phyloP scores from a whole-genome alignment of 306 rosid species.

The Lathyrus sativus region DNA sequence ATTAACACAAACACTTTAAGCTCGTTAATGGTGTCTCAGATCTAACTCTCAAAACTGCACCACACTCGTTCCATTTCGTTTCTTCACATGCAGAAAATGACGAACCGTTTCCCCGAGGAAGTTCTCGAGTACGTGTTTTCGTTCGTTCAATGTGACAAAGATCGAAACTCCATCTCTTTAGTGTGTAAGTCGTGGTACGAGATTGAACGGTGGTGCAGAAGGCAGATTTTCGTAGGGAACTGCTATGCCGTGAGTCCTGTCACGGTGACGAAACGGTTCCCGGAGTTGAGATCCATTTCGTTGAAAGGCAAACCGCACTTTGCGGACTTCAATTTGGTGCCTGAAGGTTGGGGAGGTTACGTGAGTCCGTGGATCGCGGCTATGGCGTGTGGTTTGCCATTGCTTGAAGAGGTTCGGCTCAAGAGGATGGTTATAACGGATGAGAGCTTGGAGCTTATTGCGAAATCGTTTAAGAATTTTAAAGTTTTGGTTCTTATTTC shows the following conservation, averaged over 20 bases:
- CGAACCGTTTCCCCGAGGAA: slow-evolving; percentile 75
- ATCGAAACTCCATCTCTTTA: slow-evolving; percentile 78
- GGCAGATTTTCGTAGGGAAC: slow-evolving; percentile 77
- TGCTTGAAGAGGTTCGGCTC: slow-evolving; percentile 88
- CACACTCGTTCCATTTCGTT: slow-evolving; percentile 19
- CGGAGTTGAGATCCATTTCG: slow-evolving; percentile 80
- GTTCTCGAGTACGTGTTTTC: slow-evolving; percentile 89
- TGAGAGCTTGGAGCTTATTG: slow-evolving; percentile 73
- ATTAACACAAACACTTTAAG: slow-evolving; percentile 25
- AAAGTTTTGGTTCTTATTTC: slow-evolving; percentile 77
- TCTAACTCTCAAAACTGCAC: slow-evolving; percentile 49
- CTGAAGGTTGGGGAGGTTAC: slow-evolving; percentile 92
- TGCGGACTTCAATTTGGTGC: slow-evolving; percentile 90
- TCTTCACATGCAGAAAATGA: slow-evolving; percentile 57
- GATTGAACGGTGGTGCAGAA: slow-evolving; percentile 90
- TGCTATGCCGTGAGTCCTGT: slow-evolving; percentile 83
- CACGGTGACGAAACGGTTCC: slow-evolving; percentile 70
- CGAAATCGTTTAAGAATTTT: slow-evolving; percentile 78
- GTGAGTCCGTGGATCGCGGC: slow-evolving; percentile 77
- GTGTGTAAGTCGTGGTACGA: slow-evolving; percentile 93
- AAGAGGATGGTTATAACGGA: slow-evolving; percentile 92
- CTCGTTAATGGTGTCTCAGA: slow-evolving; percentile 69
- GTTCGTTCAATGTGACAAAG: slow-evolving; percentile 62
- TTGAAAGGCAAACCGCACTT: slow-evolving; percentile 95
- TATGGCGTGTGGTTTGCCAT: slow-evolving; percentile 65